phyloP scores from a whole-genome alignment of 2,329 filamentous ascomycete genomes.

The Chaetomiaceae sp. region DNA sequence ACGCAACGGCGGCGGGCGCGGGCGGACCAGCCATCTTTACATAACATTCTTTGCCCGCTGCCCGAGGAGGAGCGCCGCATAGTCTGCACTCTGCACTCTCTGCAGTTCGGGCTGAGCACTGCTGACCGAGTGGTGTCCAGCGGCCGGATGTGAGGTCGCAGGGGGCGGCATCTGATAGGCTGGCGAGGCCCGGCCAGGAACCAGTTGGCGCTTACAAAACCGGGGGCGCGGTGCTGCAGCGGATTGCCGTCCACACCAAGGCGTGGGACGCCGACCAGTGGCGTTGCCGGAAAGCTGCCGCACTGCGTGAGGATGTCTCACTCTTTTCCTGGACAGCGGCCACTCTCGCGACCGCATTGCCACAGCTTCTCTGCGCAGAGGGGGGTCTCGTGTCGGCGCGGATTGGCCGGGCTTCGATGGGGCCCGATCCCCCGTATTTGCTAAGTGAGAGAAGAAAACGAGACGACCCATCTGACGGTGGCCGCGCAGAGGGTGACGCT shows the following conservation, averaged over 20 bases:
- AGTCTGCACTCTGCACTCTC: background rate
- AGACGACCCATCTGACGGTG: slow-evolving; percentile 4
- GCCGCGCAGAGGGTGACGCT: slow-evolving; percentile 10
- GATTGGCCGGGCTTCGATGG: slow-evolving; percentile 31
- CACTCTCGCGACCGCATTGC: slow-evolving; percentile 33
- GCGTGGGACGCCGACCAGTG: slow-evolving; percentile 37
- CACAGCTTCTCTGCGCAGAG: slow-evolving; percentile 32
- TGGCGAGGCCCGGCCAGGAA: slow-evolving; percentile 32
- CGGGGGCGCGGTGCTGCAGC: slow-evolving; percentile 36
- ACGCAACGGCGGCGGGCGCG: slow-evolving; percentile 5
- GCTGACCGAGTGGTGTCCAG: slow-evolving; percentile 20
- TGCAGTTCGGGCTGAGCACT: slow-evolving; percentile 17
- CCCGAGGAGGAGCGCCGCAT: slow-evolving; percentile 4
- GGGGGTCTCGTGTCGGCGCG: slow-evolving; percentile 40
- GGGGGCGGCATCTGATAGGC: slow-evolving; percentile 39
- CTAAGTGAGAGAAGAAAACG: background rate
- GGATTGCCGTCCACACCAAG: slow-evolving; percentile 36
- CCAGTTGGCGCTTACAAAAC: slow-evolving; percentile 47
- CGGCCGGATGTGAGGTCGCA: slow-evolving; percentile 26
- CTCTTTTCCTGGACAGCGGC: slow-evolving; percentile 38
- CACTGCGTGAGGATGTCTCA: slow-evolving; percentile 45
- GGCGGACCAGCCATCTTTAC: slow-evolving; percentile 20
- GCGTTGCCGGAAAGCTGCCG: slow-evolving; percentile 39
- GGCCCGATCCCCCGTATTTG: slow-evolving; percentile 9
- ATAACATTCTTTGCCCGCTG: slow-evolving; percentile 7